Evolutionary conservation across 2,329 filamentous ascomycete species (phyloP).

Genomic region (Neobulgaria alba): DNA sequence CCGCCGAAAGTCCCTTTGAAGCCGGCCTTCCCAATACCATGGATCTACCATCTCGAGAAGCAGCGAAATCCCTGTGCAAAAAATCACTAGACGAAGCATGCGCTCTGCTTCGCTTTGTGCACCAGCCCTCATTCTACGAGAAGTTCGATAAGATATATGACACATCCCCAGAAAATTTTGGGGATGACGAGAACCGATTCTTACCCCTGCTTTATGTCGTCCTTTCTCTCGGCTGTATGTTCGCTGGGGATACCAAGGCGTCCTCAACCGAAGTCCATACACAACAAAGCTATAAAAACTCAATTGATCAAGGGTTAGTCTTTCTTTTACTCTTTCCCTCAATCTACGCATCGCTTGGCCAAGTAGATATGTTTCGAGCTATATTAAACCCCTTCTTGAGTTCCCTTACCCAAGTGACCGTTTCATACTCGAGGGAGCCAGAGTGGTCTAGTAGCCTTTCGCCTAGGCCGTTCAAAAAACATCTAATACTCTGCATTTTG

Average conservation of each 20-base stretch:
- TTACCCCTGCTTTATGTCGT: constrained; percentile 64
- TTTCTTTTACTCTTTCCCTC: constrained; percentile 16
- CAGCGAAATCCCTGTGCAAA: constrained; percentile 44
- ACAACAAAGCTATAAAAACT: constrained; percentile 40
- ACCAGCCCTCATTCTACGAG: constrained; percentile 72
- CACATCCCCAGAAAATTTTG: constrained; percentile 51
- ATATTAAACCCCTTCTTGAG: no score
- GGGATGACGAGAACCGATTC: constrained; percentile 57
- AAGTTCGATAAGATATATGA: constrained; percentile 73
- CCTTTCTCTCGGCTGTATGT: constrained; percentile 66
- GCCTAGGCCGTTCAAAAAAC: no score
- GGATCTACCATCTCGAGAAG: constrained; percentile 60
- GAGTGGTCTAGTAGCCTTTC: no score
- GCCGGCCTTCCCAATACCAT: constrained; percentile 31
- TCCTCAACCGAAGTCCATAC: constrained; percentile 31
- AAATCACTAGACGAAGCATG: constrained; percentile 50
- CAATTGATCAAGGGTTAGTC: constrained; percentile 48
- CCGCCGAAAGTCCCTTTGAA: constrained; percentile 26
- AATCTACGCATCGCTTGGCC: no score
- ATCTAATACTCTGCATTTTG: no score
- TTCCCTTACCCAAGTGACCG: no score
- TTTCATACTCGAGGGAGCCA: no score
- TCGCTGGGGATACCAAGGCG: constrained; percentile 48
- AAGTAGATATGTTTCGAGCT: no score
- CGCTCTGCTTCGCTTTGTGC: constrained; percentile 60